Percentiles rank a stretch among this genome's conserved stretches.
Evolutionary conservation across 306 rosid species (phyloP).

Genomic region (Pyrus bretschneideri): DNA sequence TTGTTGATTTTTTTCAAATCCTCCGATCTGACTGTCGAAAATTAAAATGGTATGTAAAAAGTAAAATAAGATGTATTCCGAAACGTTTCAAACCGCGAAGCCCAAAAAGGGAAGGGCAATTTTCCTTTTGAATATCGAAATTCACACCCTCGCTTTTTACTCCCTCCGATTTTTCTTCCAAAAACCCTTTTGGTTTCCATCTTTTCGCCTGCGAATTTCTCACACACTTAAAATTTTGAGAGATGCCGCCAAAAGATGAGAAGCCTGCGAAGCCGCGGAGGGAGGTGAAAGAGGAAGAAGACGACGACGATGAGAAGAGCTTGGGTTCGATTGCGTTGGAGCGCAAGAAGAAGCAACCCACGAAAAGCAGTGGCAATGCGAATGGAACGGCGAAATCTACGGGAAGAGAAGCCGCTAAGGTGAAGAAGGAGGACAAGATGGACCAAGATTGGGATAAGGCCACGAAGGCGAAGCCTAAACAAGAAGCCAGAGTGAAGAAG

Average conservation of each 20-base stretch:
- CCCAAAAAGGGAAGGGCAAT: background rate
- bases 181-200: background rate
- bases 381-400: background rate
- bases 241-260: conserved; percentile 56
- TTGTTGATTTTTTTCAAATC: too few relatives aligned
- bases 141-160: background rate
- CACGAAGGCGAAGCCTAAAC: background rate
- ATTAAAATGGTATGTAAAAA: too few relatives aligned
- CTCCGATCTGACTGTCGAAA: too few relatives aligned
- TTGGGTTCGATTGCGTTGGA: conserved; percentile 15
- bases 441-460: background rate
- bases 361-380: conserved; percentile 11
- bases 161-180: background rate
- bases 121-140: background rate
- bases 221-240: background rate
- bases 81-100: background rate
- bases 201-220: background rate
- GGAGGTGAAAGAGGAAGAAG: conserved; percentile 21
- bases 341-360: conserved; percentile 25
- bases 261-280: conserved; percentile 21
- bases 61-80: background rate
- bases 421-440: background rate
- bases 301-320: conserved; percentile 21
- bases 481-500: conserved; percentile 28
- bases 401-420: background rate